phyloP scores from a whole-genome alignment of 176 grass and related monocot species.

The Pontederia paniculata region DNA sequence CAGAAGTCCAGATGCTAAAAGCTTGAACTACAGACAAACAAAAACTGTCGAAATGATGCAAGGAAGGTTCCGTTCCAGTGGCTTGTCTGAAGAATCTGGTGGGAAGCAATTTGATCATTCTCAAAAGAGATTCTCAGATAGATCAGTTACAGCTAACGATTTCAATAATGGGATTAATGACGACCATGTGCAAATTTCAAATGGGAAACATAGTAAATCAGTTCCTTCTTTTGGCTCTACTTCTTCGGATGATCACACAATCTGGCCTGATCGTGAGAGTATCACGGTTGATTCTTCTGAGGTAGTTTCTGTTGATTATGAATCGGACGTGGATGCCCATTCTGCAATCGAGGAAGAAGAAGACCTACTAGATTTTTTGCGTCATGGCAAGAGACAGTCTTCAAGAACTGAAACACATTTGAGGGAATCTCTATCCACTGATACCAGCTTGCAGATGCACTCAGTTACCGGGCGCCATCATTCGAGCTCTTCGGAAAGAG shows the following conservation, averaged over 20 bases:
- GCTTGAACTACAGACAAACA: too few relatives aligned
- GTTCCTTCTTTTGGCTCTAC: neutral
- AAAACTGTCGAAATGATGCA: too few relatives aligned
- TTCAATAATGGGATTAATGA: neutral
- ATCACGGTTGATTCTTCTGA: neutral
- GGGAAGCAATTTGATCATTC: neutral
- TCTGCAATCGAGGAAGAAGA: neutral
- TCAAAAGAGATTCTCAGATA: neutral
- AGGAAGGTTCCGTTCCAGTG: too few relatives aligned
- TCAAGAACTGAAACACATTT: too few relatives aligned
- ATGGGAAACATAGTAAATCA: neutral
- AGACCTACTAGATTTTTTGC: neutral
- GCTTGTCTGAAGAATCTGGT: neutral
- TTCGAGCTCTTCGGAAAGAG: too few relatives aligned
- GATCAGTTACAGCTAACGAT: neutral
- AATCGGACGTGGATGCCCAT: neutral
- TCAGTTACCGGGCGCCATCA: too few relatives aligned
- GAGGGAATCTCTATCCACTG: too few relatives aligned
- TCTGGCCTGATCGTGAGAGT: neutral
- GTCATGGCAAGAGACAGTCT: neutral
- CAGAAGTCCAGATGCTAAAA: too few relatives aligned
- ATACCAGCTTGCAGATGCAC: too few relatives aligned
- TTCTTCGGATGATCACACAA: neutral
- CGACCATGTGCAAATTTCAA: neutral
- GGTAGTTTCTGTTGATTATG: neutral